Conservation (phyloP, 2,329 filamentous ascomycete species). For the Daldinia eschscholtzii region DNA sequence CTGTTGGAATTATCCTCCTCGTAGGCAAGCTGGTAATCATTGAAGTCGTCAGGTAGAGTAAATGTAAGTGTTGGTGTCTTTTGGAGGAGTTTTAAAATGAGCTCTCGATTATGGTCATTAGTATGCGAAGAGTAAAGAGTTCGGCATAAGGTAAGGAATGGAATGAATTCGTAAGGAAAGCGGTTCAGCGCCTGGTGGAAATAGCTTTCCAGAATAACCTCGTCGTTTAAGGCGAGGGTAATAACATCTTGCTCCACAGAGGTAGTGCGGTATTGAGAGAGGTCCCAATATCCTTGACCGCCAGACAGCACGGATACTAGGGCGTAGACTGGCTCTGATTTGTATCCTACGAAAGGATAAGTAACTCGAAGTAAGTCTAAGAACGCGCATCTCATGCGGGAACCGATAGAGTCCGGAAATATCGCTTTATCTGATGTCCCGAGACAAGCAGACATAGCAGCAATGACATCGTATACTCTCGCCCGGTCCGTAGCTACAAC, state of each 20-base stretch:
- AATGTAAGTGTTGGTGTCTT: constrained; percentile 82
- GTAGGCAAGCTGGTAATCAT: constrained; percentile 79
- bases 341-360: constrained; percentile 77
- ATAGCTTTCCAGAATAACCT: constrained; percentile 67
- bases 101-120: constrained; percentile 54
- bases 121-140: constrained; percentile 67
- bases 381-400: constrained; percentile 73
- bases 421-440: constrained; percentile 61
- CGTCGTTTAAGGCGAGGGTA: constrained; percentile 64
- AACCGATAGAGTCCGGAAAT: constrained; percentile 68
- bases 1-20: constrained; percentile 89
- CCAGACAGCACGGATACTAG: constrained; percentile 74
- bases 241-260: constrained; percentile 55
- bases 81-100: constrained; percentile 74
- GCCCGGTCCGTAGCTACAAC: constrained; percentile 63
- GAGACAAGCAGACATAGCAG: constrained; percentile 62
- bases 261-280: constrained; percentile 57
- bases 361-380: constrained; percentile 78
- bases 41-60: constrained; percentile 77
- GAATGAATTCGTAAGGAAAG: constrained; percentile 87
- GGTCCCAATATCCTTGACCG: constrained; percentile 66
- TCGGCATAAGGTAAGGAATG: constrained; percentile 80
- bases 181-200: constrained; percentile 79
- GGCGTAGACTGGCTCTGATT: constrained; percentile 75
- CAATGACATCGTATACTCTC: constrained; percentile 66